phyloP scores from a whole-genome alignment of 2,329 filamentous ascomycete genomes.

The Exophiala alcalophila region DNA sequence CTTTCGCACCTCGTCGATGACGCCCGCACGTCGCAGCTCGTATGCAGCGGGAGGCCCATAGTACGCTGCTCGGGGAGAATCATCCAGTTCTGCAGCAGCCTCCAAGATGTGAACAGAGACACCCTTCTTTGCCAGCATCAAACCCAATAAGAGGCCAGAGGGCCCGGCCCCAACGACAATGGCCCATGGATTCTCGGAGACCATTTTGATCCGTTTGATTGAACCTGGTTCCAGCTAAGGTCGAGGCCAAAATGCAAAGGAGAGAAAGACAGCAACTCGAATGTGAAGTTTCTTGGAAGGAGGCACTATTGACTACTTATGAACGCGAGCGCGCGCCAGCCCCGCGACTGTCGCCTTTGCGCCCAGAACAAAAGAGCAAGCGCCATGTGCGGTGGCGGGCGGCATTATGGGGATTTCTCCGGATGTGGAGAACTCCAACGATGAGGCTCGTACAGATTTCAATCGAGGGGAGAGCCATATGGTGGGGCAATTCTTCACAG shows the following conservation, averaged over 20 bases:
- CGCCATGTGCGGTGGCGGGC: neutral
- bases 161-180: constrained; percentile 37
- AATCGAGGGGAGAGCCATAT: no score
- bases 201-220: constrained; percentile 17
- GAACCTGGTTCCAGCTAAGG: no score
- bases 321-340: no score
- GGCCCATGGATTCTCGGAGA: constrained; percentile 19
- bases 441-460: no score
- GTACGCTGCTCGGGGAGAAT: constrained; percentile 61
- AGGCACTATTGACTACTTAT: no score
- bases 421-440: constrained; percentile 19
- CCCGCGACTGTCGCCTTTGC: constrained; percentile 9
- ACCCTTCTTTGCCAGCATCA: constrained; percentile 36
- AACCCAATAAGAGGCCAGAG: constrained; percentile 34
- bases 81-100: constrained; percentile 53
- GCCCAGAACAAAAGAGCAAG: constrained; percentile 2
- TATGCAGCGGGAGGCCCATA: constrained; percentile 59
- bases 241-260: no score
- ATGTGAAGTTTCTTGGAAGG: no score
- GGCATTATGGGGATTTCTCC: constrained; percentile 15
- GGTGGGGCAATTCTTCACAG: no score
- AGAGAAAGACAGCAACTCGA: no score
- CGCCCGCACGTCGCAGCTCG: constrained; percentile 57
- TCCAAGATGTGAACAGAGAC: constrained; percentile 48
- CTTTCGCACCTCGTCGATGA: constrained; percentile 52